Conservation (phyloP, 2,329 filamentous ascomycete genomes). For the Anthostomella pinea region DNA sequence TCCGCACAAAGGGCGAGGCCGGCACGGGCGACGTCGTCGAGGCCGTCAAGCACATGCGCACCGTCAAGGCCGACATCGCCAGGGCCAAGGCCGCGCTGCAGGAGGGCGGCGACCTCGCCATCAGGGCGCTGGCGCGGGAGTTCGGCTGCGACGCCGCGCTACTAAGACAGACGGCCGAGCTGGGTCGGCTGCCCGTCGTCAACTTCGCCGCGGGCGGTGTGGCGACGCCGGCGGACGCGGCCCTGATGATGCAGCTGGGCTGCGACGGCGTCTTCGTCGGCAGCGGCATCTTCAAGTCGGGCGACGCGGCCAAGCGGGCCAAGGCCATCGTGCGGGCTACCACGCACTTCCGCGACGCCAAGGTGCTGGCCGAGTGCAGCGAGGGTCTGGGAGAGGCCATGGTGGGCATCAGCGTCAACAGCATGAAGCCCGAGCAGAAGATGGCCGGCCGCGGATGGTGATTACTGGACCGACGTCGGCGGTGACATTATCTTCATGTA, state of each 20-base stretch:
- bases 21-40: constrained; percentile 97
- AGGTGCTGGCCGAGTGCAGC: constrained; percentile 82
- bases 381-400: constrained; percentile 94
- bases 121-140: constrained; percentile 75
- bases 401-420: constrained; percentile 87
- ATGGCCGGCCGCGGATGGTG: constrained; percentile 85
- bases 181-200: constrained; percentile 87
- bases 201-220: constrained; percentile 98
- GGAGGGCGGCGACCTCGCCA: constrained; percentile 48
- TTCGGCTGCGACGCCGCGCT: constrained; percentile 75
- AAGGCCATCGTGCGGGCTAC: constrained; percentile 93
- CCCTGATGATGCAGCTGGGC: constrained; percentile 96
- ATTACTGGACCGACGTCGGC: too few relatives aligned
- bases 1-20: constrained; percentile 96
- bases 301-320: constrained; percentile 83
- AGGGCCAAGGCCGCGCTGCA: constrained; percentile 72
- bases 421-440: constrained; percentile 76
- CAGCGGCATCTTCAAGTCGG: constrained; percentile 95
- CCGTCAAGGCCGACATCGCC: constrained; percentile 78
- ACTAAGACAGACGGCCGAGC: constrained; percentile 80
- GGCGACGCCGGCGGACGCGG: constrained; percentile 97
- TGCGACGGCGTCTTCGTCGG: constrained; percentile 98
- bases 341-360: constrained; percentile 83
- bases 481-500: too few relatives aligned
- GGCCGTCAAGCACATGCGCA: constrained; percentile 93